A percentile compares a stretch with the other conserved stretches of the same genome.
These are phyloP conservation scores for Lachnellula arida DNA, from an alignment of 2,329 filamentous ascomycete genomes.

Conservation along the genomic window DNA sequence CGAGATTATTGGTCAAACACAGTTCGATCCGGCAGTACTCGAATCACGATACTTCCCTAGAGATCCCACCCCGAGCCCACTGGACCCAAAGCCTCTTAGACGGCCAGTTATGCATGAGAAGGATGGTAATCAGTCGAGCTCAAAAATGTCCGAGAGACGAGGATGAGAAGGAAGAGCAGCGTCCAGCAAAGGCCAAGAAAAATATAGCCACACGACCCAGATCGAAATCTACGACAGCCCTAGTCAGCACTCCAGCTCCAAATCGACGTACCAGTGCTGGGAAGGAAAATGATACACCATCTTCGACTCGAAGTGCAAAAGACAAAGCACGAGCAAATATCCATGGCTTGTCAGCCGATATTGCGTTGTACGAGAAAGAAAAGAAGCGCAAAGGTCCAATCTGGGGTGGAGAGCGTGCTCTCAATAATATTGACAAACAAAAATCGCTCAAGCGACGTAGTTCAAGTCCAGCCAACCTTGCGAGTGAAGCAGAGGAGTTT, in stretches of 20 bases:
- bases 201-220: constrained; percentile 2
- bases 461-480: constrained; percentile 38
- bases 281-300: constrained; percentile 83
- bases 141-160: constrained; percentile 12
- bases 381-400: constrained; percentile 64
- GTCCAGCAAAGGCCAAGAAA: constrained; percentile 19
- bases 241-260: constrained; percentile 45
- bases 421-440: constrained; percentile 52
- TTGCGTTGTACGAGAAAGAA: constrained; percentile 89
- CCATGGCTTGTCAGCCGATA: constrained; percentile 75
- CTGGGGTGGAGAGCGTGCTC: constrained; percentile 60
- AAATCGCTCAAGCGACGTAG: constrained; percentile 27
- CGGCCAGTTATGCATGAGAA: constrained; percentile 43
- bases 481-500: constrained; percentile 39
- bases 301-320: constrained; percentile 79
- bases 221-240: constrained; percentile 5
- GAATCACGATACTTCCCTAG: constrained; percentile 59
- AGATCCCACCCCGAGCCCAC: constrained; percentile 37
- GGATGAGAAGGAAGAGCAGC: constrained; percentile 16
- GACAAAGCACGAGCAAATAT: constrained; percentile 73
- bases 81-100: constrained; percentile 43
- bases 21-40: constrained; percentile 61
- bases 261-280: constrained; percentile 50
- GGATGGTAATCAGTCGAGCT: constrained; percentile 29
- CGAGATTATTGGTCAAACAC: constrained; percentile 87